Conservation (phyloP, 2,329 filamentous ascomycete genomes). For the Neonectria hederae region DNA sequence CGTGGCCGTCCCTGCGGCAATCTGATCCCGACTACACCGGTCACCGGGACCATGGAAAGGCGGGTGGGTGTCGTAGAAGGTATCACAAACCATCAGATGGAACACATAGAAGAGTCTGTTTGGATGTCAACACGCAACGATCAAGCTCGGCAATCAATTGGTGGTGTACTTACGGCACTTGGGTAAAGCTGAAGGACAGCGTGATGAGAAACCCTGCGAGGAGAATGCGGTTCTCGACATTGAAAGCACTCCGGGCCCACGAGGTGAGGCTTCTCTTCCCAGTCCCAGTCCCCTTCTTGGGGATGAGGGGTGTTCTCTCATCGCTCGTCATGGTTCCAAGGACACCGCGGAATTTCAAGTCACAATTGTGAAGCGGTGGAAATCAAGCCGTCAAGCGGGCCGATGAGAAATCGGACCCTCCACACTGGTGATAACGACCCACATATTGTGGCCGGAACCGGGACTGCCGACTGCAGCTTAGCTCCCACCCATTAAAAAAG, state of each 20-base stretch:
- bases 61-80: constrained; percentile 70
- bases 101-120: constrained; percentile 69
- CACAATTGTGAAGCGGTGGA: constrained; percentile 6
- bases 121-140: constrained; percentile 2
- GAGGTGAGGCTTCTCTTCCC: constrained; percentile 5
- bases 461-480: constrained; percentile 12
- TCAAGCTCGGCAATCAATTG: neutral
- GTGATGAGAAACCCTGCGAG: constrained; percentile 69
- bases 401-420: constrained; percentile 20
- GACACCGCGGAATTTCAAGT: neutral
- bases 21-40: constrained; percentile 68
- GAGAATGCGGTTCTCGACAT: constrained; percentile 59
- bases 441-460: constrained; percentile 14
- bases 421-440: constrained; percentile 15
- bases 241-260: constrained; percentile 34
- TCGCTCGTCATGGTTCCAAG: constrained; percentile 31
- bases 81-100: constrained; percentile 76
- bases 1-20: constrained; percentile 70
- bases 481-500: neutral
- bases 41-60: constrained; percentile 58
- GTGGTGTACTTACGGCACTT: constrained; percentile 54
- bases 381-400: constrained; percentile 1
- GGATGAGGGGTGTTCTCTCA: constrained; percentile 38
- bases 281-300: constrained; percentile 24
- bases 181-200: constrained; percentile 59